phyloP scores from a whole-genome alignment of 805 yeast species.

The Yamadazyma endophytica region DNA sequence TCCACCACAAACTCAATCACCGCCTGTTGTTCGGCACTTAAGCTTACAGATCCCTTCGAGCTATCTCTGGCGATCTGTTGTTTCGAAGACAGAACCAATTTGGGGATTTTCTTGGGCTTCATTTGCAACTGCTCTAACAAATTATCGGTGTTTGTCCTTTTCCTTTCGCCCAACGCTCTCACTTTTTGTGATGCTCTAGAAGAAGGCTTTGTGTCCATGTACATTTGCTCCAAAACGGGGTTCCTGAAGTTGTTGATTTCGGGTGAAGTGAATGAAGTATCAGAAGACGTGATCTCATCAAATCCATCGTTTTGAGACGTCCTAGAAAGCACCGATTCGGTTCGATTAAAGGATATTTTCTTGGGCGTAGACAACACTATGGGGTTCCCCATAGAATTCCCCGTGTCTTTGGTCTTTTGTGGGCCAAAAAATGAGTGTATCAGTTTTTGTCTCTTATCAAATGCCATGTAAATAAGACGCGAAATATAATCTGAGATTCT shows the following conservation, averaged over 20 bases:
- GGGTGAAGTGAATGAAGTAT: constrained; percentile 34
- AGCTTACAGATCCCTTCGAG: too few relatives aligned
- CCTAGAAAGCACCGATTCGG: constrained; percentile 18
- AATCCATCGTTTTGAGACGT: constrained; percentile 20
- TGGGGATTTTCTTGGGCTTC: constrained; percentile 1
- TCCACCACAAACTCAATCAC: constrained; percentile 51
- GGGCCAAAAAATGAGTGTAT: constrained; percentile 25
- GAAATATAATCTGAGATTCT: constrained; percentile 2
- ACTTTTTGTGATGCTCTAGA: not conserved
- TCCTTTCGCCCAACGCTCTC: not conserved
- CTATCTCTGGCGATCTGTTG: too few relatives aligned
- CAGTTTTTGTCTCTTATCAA: constrained; percentile 16
- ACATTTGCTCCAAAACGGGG: constrained; percentile 22
- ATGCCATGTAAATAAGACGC: constrained; percentile 3
- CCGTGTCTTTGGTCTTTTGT: constrained; percentile 1
- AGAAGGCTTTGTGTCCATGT: constrained; percentile 1
- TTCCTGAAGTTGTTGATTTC: constrained; percentile 35
- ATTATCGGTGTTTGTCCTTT: not conserved
- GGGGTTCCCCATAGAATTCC: not conserved
- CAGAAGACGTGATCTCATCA: constrained; percentile 26
- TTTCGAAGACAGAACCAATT: too few relatives aligned
- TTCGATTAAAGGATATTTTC: constrained; percentile 9
- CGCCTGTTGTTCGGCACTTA: constrained; percentile 39
- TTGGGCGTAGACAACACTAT: constrained; percentile 7
- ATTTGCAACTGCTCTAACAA: not conserved